Evolutionary conservation across 352 stramenopile genomes (phyloP).

Genomic region (Globisporangium middletonii): DNA sequence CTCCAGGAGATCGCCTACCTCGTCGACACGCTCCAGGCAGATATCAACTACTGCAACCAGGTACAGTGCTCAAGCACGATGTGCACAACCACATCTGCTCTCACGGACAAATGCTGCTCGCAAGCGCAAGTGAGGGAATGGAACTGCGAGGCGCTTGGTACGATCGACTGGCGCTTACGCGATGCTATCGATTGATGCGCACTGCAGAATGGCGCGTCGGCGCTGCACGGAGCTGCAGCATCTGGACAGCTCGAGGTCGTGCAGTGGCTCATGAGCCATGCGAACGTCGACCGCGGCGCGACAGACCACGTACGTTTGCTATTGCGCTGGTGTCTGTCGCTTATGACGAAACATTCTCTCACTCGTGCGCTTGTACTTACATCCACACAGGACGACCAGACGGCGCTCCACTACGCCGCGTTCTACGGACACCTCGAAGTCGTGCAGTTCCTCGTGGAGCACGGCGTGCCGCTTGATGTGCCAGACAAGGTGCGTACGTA

Average conservation of each 20-base stretch:
- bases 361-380: not conserved
- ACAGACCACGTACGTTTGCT: slow-evolving; percentile 53
- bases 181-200: not conserved
- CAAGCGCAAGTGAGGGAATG: too few relatives aligned
- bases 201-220: slow-evolving; percentile 70
- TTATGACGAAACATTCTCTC: not conserved
- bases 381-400: slow-evolving; percentile 59
- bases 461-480: slow-evolving; percentile 71
- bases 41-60: slow-evolving; percentile 87
- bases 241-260: slow-evolving; percentile 79
- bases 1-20: slow-evolving; percentile 73
- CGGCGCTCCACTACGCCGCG: slow-evolving; percentile 77
- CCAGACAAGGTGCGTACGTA: slow-evolving; percentile 52
- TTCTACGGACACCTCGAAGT: slow-evolving; percentile 87
- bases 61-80: slow-evolving; percentile 12
- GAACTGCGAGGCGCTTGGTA: too few relatives aligned
- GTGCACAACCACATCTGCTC: not conserved
- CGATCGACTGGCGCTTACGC: too few relatives aligned
- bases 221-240: slow-evolving; percentile 66
- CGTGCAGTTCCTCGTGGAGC: slow-evolving; percentile 77
- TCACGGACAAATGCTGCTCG: too few relatives aligned
- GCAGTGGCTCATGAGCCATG: slow-evolving; percentile 63
- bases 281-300: slow-evolving; percentile 48
- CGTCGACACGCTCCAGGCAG: slow-evolving; percentile 62
- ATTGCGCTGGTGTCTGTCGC: too few relatives aligned